These are phyloP conservation scores for Psidium friedrichsthalianum DNA, from an alignment of 345 rosid species.

Conservation along the genomic window DNA sequence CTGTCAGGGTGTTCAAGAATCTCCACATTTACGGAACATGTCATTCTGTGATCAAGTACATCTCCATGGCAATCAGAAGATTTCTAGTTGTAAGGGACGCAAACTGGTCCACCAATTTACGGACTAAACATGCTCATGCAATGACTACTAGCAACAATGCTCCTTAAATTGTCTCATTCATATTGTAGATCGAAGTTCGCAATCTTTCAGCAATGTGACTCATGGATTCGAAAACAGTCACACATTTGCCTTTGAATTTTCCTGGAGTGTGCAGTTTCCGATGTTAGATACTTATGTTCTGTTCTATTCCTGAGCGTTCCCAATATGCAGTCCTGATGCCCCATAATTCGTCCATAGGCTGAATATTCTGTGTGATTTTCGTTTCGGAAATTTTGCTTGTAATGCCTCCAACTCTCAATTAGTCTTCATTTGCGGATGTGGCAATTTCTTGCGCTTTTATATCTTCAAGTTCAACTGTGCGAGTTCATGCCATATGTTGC, in stretches of 20 bases:
- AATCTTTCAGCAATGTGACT: neutral
- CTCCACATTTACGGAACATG: neutral
- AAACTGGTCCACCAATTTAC: neutral
- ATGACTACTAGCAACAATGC: neutral
- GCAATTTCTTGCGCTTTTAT: neutral
- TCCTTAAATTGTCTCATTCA: neutral
- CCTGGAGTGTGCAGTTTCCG: neutral
- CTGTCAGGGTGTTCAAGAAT: neutral
- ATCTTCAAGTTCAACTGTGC: too few relatives aligned
- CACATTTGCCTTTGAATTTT: neutral
- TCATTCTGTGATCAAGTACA: neutral
- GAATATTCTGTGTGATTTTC: neutral
- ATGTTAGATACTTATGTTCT: neutral
- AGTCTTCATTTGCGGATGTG: neutral
- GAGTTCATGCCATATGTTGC: too few relatives aligned
- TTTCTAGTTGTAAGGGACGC: neutral
- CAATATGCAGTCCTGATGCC: neutral
- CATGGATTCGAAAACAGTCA: neutral
- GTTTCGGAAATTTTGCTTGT: neutral
- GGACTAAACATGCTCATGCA: neutral
- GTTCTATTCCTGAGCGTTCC: neutral
- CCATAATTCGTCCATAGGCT: neutral
- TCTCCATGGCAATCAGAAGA: neutral
- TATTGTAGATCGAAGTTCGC: fast-evolving
- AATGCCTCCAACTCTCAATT: neutral